Evolutionary conservation across 371 early-diverging fungal genomes (phyloP).

Genomic region (Syncephalastrum monosporum): DNA sequence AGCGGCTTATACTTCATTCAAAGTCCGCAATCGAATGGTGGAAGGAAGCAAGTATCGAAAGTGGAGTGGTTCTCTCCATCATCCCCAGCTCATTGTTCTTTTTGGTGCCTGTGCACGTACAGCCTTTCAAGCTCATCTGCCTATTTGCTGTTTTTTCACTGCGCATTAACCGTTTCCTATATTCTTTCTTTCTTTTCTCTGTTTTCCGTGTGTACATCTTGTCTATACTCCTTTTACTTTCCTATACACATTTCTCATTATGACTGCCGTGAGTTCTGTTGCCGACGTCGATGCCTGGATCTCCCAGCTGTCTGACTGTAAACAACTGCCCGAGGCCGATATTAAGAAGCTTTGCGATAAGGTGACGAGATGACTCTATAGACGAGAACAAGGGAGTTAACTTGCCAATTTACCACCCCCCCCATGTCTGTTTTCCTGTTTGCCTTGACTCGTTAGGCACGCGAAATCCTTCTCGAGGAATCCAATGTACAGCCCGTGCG

Average conservation of each 20-base stretch:
- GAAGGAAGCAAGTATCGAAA: too few species aligned
- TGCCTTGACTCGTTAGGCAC: slow-evolving; percentile 58
- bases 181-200: not conserved
- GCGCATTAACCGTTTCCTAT: too few species aligned
- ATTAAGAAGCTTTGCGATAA: slow-evolving; percentile 96
- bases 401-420: not conserved
- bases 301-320: slow-evolving; percentile 84
- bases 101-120: too few species aligned
- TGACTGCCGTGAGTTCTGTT: slow-evolving; percentile 46
- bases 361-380: slow-evolving; percentile 34
- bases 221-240: slow-evolving; percentile 1
- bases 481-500: slow-evolving; percentile 95
- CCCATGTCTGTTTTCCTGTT: slow-evolving; percentile 8
- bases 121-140: too few species aligned
- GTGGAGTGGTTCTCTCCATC: too few species aligned
- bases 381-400: slow-evolving; percentile 1
- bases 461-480: slow-evolving; percentile 91
- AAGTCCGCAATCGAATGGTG: too few species aligned
- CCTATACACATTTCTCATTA: slow-evolving; percentile 17
- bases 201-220: slow-evolving; percentile 6
- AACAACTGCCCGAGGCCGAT: slow-evolving; percentile 88
- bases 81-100: too few species aligned
- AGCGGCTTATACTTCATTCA: too few species aligned
- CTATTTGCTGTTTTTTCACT: too few species aligned
- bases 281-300: slow-evolving; percentile 86